Conservation (phyloP, 164 flowering plant genomes). For the Malania oleifera region DNA sequence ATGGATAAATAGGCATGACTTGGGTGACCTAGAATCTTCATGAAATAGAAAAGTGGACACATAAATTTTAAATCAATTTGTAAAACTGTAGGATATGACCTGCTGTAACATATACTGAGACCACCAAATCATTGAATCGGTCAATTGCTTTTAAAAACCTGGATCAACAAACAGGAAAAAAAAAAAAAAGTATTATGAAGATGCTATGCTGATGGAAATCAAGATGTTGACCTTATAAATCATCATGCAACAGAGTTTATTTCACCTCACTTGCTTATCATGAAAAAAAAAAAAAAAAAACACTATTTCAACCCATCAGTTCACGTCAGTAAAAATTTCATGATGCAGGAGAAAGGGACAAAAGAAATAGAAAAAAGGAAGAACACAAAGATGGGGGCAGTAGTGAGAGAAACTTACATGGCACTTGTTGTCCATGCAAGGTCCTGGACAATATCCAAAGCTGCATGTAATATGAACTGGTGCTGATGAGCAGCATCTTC, state of each 20-base stretch:
- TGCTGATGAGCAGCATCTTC: slow-evolving; percentile 97
- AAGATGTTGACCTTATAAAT: neutral
- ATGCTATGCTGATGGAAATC: neutral
- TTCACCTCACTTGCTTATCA: too few species aligned
- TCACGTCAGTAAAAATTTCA: too few species aligned
- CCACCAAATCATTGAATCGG: slow-evolving; percentile 86
- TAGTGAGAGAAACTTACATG: slow-evolving; percentile 44
- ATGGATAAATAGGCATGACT: too few species aligned
- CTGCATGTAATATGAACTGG: slow-evolving; percentile 90
- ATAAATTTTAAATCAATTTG: neutral
- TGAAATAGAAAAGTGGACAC: too few species aligned
- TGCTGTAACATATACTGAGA: slow-evolving; percentile 91
- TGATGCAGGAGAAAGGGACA: too few species aligned
- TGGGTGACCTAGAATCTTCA: too few species aligned
- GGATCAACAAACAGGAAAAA: slow-evolving; percentile 18
- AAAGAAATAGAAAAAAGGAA: neutral
- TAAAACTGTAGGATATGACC: slow-evolving; percentile 81
- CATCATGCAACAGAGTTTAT: too few species aligned
- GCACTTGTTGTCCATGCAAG: slow-evolving; percentile 98
- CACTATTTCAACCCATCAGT: too few species aligned
- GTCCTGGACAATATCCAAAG: slow-evolving; percentile 95
- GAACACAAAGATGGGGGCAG: neutral
- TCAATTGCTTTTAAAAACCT: slow-evolving; percentile 93
- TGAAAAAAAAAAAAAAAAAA: too few species aligned
- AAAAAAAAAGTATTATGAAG: neutral